Evolutionary conservation across 1,284 basidiomycete genomes (phyloP).

Genomic region (Tilletia horrida): DNA sequence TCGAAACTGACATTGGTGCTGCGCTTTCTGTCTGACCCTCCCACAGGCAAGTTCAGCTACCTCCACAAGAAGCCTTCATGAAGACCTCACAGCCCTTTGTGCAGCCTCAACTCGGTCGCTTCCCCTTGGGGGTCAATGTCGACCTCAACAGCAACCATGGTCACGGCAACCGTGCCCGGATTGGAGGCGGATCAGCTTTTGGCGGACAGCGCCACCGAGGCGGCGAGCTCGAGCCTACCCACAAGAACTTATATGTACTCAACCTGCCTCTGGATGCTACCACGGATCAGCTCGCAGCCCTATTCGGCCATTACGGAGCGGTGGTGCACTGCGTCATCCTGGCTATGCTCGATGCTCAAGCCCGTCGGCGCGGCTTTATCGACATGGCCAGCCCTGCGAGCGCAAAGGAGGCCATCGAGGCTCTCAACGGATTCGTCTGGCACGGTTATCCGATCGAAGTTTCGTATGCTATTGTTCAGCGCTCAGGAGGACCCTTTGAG

Average conservation of each 20-base stretch:
- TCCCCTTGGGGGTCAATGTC: conserved; percentile 13
- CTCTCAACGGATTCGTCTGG: conserved; percentile 46
- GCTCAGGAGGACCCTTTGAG: conserved; percentile 44
- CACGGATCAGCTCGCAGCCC: conserved; percentile 39
- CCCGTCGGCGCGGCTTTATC: conserved; percentile 52
- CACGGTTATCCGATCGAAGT: conserved; percentile 52
- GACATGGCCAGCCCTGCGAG: conserved; percentile 45
- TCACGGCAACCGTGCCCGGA: neutral
- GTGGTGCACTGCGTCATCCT: conserved; percentile 53
- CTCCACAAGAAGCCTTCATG: conserved; percentile 11
- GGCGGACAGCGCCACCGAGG: conserved; percentile 14
- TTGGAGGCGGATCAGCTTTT: neutral
- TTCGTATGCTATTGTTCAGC: conserved; percentile 53
- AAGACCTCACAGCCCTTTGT: neutral
- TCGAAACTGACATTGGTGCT: neutral
- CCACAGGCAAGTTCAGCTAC: neutral
- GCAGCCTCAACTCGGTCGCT: conserved; percentile 1
- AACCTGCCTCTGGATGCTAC: conserved; percentile 52
- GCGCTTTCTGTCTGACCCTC: neutral
- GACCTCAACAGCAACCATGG: conserved; percentile 19
- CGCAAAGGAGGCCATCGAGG: conserved; percentile 42
- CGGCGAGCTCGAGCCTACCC: conserved; percentile 17
- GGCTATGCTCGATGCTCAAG: conserved; percentile 51
- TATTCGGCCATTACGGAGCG: conserved; percentile 41
- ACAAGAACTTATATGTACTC: conserved; percentile 51